Evolutionary conservation across 805 yeast species (phyloP).

Genomic region (Ogataea minuta): DNA sequence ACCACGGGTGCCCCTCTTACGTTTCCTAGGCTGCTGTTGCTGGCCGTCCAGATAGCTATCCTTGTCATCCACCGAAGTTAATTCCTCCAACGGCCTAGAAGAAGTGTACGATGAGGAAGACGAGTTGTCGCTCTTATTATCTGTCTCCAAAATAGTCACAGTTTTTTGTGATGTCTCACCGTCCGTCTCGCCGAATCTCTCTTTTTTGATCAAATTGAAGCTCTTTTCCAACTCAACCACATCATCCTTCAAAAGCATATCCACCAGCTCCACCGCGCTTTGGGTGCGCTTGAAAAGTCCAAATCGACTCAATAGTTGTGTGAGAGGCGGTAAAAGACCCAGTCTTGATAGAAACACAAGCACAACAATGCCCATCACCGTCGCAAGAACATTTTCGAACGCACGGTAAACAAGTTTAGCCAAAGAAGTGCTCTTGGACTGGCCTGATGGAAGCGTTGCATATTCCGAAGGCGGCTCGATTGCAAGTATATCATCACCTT

Average conservation of each 20-base stretch:
- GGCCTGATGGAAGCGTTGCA: slow-evolving; percentile 16
- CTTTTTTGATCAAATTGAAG: slow-evolving; percentile 26
- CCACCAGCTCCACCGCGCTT: slow-evolving; percentile 35
- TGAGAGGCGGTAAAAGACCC: slow-evolving; percentile 37
- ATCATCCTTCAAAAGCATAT: slow-evolving; percentile 30
- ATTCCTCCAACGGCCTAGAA: slow-evolving; percentile 11
- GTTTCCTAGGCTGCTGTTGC: slow-evolving; percentile 42
- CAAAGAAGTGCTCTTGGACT: slow-evolving; percentile 22
- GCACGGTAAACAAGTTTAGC: slow-evolving; percentile 27
- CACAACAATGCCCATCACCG: slow-evolving; percentile 37
- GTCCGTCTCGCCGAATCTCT: slow-evolving; percentile 19
- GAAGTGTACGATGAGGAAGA: slow-evolving; percentile 18
- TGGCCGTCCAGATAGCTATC: slow-evolving; percentile 22
- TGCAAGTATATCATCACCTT: slow-evolving; percentile 13
- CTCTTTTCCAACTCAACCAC: slow-evolving; percentile 27
- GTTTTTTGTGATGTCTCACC: slow-evolving; percentile 5
- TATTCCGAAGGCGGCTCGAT: slow-evolving; percentile 22
- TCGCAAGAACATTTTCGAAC: slow-evolving; percentile 50
- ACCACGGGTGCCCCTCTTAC: slow-evolving; percentile 86
- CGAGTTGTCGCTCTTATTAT: slow-evolving; percentile 12
- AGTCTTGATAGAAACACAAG: slow-evolving; percentile 38
- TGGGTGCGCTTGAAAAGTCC: slow-evolving; percentile 36
- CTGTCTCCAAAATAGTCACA: slow-evolving; percentile 12
- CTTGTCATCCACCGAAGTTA: slow-evolving; percentile 4
- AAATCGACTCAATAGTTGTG: slow-evolving; percentile 29